Percentiles rank a stretch among this genome's conserved stretches.
Conservation (phyloP, 2,329 filamentous ascomycete genomes). For the Teratosphaeriaceae sp. region DNA sequence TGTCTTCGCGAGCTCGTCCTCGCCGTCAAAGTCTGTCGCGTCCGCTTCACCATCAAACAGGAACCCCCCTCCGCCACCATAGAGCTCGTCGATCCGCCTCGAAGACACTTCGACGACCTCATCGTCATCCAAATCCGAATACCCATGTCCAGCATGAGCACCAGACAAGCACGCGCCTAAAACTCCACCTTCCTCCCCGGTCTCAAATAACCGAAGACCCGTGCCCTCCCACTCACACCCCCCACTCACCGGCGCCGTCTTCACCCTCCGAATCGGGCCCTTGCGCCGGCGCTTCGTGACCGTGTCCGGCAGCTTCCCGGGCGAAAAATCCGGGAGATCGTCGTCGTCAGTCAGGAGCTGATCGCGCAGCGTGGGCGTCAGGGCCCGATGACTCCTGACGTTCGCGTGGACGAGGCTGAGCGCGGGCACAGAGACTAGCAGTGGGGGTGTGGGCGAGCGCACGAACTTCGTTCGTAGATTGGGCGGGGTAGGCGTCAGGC, state of each 20-base stretch:
- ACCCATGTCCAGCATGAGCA: no score
- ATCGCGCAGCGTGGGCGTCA: background rate
- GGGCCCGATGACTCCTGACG: no score
- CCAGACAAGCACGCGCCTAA: no score
- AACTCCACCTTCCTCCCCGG: no score
- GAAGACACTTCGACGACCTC: conserved; percentile 3
- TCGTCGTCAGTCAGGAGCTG: background rate
- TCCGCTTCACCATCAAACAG: background rate
- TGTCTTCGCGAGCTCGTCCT: background rate
- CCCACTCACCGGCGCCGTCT: conserved; percentile 23
- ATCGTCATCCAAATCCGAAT: background rate
- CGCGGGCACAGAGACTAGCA: no score
- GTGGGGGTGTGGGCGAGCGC: background rate
- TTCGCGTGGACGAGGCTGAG: no score
- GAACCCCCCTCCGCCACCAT: background rate
- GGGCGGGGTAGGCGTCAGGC: conserved; percentile 14
- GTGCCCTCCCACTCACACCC: conserved; percentile 6
- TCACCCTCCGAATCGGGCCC: conserved; percentile 21
- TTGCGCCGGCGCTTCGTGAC: conserved; percentile 27
- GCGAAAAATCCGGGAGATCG: conserved; percentile 2
- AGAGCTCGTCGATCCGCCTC: conserved; percentile 14
- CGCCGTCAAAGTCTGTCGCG: background rate
- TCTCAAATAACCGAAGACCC: no score
- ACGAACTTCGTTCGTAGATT: conserved; percentile 12
- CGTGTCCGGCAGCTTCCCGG: conserved; percentile 21